Base-by-base conservation (phyloP, 768 basidiomycete genomes). In the Boletus speciosus region DNA sequence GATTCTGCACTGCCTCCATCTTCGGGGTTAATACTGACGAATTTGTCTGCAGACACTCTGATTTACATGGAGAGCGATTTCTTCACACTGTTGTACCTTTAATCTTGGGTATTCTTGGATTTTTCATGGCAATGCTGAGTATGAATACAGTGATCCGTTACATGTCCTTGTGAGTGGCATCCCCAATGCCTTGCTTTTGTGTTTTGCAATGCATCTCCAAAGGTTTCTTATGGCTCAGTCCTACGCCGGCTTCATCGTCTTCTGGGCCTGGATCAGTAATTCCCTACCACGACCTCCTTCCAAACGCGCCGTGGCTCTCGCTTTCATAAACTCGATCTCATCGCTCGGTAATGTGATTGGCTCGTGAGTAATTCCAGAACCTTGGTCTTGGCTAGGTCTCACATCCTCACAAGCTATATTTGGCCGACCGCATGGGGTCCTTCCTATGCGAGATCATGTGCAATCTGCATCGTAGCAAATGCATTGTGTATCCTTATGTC, bases 251-350 rank as follows among this genome's bases (percentile, higher is more conserved):
- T 89, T 86, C 69, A 81, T 91, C 57, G 78, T 79, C 51, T 84
- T 88, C 31, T 67, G 73, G 66, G 71, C 78, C 6, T 80, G 78
- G 82, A 73, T 80, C 49, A 77, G 76, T 47, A 81, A 77, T 56
- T 76, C 77, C 15, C 76, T 96, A 71, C 82, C 90, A 27, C 81
- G 82, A n/a, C 85, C 93, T 25, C 79, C 90, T 5, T 83, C 86
- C n/a, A 95, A 94, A 71, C 84, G 93, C 5, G 88, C 93, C 3
- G 86, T 93, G n/a, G 86, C 86, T 12, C 76, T 96, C 45, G 93
- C 91, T 2, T 71, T 90, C 56, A 81, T 93, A 62, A 93, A 94
- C 68, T 82, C 85, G 39, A 82, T 91, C 64, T 86, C 86, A 9
- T 85, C 90, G 63, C 76, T 90, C 4, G 93, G 93, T 1, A 95